These are phyloP conservation scores for Podospora conica DNA, from an alignment of 495 filamentous ascomycete genomes.

Conservation along the genomic window DNA sequence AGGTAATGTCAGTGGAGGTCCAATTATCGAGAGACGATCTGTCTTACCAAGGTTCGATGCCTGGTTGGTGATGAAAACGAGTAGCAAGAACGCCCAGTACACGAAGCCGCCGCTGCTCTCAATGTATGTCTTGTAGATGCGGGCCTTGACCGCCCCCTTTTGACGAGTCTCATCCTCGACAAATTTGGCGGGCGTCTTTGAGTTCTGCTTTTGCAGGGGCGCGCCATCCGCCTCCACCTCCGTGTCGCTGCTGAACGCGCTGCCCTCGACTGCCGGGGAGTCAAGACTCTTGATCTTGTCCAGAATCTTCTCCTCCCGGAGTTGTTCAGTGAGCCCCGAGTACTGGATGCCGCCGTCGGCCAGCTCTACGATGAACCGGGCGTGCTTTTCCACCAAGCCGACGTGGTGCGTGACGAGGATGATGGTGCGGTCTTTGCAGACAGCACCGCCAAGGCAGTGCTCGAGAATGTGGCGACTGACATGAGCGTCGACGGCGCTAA, in stretches of 20 bases:
- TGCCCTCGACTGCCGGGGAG: constrained; percentile 16
- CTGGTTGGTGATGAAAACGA: constrained; percentile 45
- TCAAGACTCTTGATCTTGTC: constrained; percentile 49
- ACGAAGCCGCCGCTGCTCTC: constrained; percentile 52
- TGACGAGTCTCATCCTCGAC: constrained; percentile 62
- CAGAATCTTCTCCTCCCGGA: constrained; percentile 44
- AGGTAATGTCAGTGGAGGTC: not conserved
- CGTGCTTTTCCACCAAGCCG: constrained; percentile 50
- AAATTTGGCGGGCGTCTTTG: constrained; percentile 49
- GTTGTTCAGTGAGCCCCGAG: constrained; percentile 49
- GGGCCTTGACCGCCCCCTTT: constrained; percentile 51
- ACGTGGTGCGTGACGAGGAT: constrained; percentile 22
- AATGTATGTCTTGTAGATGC: constrained; percentile 57
- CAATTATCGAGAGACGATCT: too few species aligned
- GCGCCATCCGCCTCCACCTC: constrained; percentile 27
- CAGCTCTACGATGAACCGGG: constrained; percentile 59
- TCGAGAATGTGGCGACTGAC: constrained; percentile 7
- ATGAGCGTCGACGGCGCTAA: constrained; percentile 66
- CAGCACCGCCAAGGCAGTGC: constrained; percentile 4
- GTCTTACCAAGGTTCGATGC: constrained; percentile 38
- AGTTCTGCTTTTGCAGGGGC: constrained; percentile 31
- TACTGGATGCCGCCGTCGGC: constrained; percentile 57
- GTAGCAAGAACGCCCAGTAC: constrained; percentile 50
- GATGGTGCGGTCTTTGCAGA: constrained; percentile 11
- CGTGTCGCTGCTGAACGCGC: constrained; percentile 11